Percentiles rank a stretch among this genome's conserved stretches.
Conservation (phyloP, 805 yeast species). For the Yarrowia sp. region DNA sequence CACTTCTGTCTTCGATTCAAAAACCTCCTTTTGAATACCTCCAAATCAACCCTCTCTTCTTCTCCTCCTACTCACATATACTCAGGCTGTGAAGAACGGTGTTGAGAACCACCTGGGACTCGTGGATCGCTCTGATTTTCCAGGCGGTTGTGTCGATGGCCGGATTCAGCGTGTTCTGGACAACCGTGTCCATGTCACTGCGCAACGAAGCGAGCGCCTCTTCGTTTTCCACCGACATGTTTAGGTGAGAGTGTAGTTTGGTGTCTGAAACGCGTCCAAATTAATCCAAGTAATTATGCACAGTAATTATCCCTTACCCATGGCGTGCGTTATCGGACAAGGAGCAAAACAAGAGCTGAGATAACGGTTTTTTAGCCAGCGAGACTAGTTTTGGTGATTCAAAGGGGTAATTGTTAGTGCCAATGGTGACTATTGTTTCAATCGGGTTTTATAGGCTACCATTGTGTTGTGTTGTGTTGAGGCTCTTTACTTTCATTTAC, state of each 20-base stretch:
- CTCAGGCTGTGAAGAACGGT: slow-evolving; percentile 41
- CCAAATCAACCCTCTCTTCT: too few species aligned
- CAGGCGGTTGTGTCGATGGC: slow-evolving; percentile 43
- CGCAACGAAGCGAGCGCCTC: slow-evolving; percentile 16
- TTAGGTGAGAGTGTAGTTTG: neutral
- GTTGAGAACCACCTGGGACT: slow-evolving; percentile 43
- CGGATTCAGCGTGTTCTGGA: slow-evolving; percentile 36
- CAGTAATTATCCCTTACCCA: neutral
- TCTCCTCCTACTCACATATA: slow-evolving; percentile 40
- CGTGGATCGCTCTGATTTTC: slow-evolving; percentile 43
- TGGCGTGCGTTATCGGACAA: too few species aligned
- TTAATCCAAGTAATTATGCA: too few species aligned
- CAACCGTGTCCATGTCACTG: slow-evolving; percentile 26
- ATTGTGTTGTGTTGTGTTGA: neutral
- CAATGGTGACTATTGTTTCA: too few species aligned
- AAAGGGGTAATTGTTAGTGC: too few species aligned
- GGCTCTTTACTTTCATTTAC: neutral
- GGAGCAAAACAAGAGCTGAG: too few species aligned
- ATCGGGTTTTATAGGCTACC: too few species aligned
- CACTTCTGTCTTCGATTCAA: too few species aligned
- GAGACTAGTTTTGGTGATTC: too few species aligned
- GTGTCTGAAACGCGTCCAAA: too few species aligned
- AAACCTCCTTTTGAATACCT: too few species aligned
- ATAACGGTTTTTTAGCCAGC: too few species aligned
- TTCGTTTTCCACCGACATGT: slow-evolving; percentile 13